Base-by-base conservation (phyloP, 441 rosid genomes). In the Gossypium aridum region DNA sequence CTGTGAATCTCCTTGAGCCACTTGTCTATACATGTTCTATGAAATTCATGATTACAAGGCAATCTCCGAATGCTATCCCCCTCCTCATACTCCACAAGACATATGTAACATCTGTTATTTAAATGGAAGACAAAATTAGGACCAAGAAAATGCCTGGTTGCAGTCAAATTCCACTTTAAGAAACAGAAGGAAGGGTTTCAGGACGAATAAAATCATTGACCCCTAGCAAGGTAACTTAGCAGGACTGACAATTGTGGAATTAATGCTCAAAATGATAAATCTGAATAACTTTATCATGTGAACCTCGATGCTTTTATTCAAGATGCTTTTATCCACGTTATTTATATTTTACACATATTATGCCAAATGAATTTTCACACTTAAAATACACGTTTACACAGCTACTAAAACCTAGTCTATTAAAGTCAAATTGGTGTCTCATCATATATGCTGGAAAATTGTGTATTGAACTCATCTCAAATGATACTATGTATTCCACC, bases 1-100 rank as follows among this genome's bases (percentile, higher is more conserved):
- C 99, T 93, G 85, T 96, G 99, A 78, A 96, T 89, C 91, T 96
- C 98, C 80, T 90, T 96, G 45, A 96, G 96, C 99, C 99, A 96
- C 85, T 90, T 96, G 83, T 96, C 99, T 75, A 93, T 78, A 75
- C 98, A 96, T 20, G 87, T 78, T 77, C 79, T 84, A 63, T 96
- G 99, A 75, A 93, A 96, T 61, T 92, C 97, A 78, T 96, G 97
- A 83, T 88, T 88, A 83, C 98, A 96, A 12, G 99, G 98, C 80
- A 93, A 79, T 76, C 91, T 72, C 64, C 99, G 87, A 86, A 93
- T 80, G 79, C 76, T 82, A 83, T 96, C 97, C 72, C 94, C 98
- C 78, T 96, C 97, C 83, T 92, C 98, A 20, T 92, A 96, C 83
- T 96, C 99, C 80, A 92, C 91, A 71, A 96, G 96, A 87, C 98